Conservation (phyloP, 805 yeast species). For the Yueomyces sp. region DNA sequence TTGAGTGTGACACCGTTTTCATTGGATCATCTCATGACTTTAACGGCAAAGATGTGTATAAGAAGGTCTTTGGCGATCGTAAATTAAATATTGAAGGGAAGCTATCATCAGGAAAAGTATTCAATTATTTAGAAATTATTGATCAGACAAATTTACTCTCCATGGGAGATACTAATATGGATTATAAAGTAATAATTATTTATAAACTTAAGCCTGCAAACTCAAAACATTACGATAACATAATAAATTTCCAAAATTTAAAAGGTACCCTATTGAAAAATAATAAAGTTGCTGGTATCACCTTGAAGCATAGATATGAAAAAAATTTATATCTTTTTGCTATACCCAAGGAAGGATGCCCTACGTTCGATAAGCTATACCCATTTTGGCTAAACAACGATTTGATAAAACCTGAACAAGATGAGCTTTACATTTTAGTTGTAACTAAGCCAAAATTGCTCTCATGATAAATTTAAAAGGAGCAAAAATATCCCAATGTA, state of each 20-base stretch:
- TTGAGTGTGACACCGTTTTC: too few relatives aligned
- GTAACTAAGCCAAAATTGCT: too few relatives aligned
- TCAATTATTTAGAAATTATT: slow-evolving; percentile 6
- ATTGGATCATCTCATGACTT: too few relatives aligned
- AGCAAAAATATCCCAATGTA: too few relatives aligned
- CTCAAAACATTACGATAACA: neutral
- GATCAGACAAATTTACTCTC: neutral
- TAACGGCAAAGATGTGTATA: neutral
- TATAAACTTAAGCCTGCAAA: neutral
- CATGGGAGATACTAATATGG: too few relatives aligned
- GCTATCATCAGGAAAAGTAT: slow-evolving; percentile 14
- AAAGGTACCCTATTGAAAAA: too few relatives aligned
- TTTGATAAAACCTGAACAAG: too few relatives aligned
- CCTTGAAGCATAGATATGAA: slow-evolving; percentile 8
- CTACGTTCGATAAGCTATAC: too few relatives aligned
- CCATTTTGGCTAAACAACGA: too few relatives aligned
- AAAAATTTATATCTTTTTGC: slow-evolving; percentile 26
- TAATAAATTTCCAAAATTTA: neutral
- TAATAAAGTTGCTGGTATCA: slow-evolving; percentile 1
- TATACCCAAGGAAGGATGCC: too few relatives aligned
- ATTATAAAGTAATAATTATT: slow-evolving; percentile 4
- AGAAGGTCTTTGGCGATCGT: slow-evolving; percentile 22
- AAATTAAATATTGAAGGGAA: slow-evolving; percentile 23
- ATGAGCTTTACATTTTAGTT: too few relatives aligned
- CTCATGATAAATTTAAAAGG: too few relatives aligned